These are phyloP conservation scores for Pythium aquatile DNA, from an alignment of 352 stramenopile species.

Conservation along the genomic window DNA sequence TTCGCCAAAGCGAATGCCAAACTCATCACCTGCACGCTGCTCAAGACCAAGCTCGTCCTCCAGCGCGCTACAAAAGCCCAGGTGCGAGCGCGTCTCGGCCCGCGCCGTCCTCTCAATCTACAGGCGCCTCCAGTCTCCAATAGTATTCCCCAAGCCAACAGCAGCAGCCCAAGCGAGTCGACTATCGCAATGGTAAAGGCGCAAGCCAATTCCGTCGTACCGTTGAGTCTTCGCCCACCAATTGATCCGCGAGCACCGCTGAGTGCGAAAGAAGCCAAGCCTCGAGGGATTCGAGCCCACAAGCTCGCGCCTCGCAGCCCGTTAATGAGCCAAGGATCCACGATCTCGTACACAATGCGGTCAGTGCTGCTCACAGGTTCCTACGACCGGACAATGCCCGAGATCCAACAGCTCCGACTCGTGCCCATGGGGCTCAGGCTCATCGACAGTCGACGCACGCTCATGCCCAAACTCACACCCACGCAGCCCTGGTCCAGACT, in stretches of 20 bases:
- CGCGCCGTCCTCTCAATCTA: neutral
- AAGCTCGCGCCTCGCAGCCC: neutral
- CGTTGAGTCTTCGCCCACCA: neutral
- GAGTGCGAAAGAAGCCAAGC: neutral
- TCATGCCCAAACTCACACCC: slow-evolving; percentile 1
- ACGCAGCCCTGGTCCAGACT: neutral
- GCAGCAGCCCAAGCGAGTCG: neutral
- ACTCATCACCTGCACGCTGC: slow-evolving; percentile 12
- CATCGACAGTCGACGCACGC: slow-evolving; percentile 8
- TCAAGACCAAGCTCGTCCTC: slow-evolving; percentile 15
- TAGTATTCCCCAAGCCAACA: neutral
- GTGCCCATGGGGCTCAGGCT: slow-evolving; percentile 5
- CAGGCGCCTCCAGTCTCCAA: neutral
- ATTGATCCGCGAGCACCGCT: neutral
- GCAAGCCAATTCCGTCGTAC: neutral
- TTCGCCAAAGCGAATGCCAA: slow-evolving; percentile 8
- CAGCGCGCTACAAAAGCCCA: neutral
- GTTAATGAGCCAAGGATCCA: neutral
- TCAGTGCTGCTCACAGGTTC: slow-evolving; percentile 7
- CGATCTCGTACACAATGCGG: slow-evolving; percentile 11
- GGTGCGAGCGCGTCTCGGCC: neutral
- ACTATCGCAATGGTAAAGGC: neutral
- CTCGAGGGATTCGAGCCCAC: neutral
- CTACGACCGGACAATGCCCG: slow-evolving; percentile 1
- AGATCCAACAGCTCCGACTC: slow-evolving; percentile 8